Evolutionary conservation across 2,329 filamentous ascomycete genomes (phyloP).

Genomic region (Triangularia verruculosa): DNA sequence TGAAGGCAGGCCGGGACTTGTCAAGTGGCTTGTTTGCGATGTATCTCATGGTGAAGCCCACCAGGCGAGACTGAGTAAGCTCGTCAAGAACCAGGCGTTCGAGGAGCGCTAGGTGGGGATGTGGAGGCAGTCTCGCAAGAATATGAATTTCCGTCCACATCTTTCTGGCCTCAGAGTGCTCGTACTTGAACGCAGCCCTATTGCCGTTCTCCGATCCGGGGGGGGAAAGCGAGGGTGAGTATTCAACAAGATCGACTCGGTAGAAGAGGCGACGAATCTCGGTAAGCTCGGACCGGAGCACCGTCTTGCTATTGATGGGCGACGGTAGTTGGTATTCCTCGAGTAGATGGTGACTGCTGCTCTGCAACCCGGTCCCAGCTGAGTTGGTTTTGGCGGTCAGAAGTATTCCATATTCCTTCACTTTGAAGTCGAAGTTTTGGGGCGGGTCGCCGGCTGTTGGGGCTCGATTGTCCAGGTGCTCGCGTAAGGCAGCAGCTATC

Average conservation of each 20-base stretch:
- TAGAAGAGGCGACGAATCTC: conserved; percentile 19
- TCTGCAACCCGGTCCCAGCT: too few relatives aligned
- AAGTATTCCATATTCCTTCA: too few relatives aligned
- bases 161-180: neutral
- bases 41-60: conserved; percentile 30
- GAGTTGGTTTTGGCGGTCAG: too few relatives aligned
- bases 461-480: too few relatives aligned
- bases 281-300: conserved; percentile 9
- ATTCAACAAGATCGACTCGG: conserved; percentile 19
- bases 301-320: neutral
- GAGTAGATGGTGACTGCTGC: neutral
- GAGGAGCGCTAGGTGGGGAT: conserved; percentile 36
- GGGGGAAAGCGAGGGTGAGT: neutral
- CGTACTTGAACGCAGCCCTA: too few relatives aligned
- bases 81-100: conserved; percentile 33
- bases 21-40: conserved; percentile 37
- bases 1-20: conserved; percentile 31
- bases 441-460: too few relatives aligned
- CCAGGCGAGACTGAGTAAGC: conserved; percentile 14
- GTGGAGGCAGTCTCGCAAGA: conserved; percentile 34
- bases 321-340: neutral
- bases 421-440: too few relatives aligned
- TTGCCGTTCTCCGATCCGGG: too few relatives aligned
- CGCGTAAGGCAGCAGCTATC: too few relatives aligned
- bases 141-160: conserved; percentile 33